Base-by-base conservation (phyloP, 2,329 filamentous ascomycete species). In the Claviceps sp. region DNA sequence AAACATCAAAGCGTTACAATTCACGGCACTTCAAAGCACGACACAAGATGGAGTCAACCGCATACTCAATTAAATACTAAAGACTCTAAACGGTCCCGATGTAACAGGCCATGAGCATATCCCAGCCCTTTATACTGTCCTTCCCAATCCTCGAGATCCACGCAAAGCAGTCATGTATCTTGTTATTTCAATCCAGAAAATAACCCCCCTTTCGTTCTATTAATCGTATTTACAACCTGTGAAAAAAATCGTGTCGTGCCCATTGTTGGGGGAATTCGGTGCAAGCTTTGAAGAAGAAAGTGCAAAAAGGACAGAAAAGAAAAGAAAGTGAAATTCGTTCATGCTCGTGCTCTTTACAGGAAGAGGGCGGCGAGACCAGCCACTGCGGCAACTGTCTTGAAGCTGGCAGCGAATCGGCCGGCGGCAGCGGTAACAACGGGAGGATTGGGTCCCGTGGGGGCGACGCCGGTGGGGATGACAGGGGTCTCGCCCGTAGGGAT, bases 311-410 rank as follows among this genome's bases (percentile, higher is more conserved):
- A 49, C 38, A n/a, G 18, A 44, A 43, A 13, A 26, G 40, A 42
- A 7, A n/a, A 14, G 20, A 36, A 43, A 26, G 18, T 16, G 18
- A 51, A 42, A 22, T 18, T 22, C n/a, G 30, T 34, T 34, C 5
- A 4, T 34, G 30, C 30, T 1, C 3, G 3, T 24, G 9, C 9
- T 2, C 2, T n/a, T 43, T 49, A 46, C 24, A 55, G 37, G 40
- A 69, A 57, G 56, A 68, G 50, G 40, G 60, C 65, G 47, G 61
- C 61, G 47, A 67, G 53, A 60, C 62, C 66, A 36, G 59, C 64
- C 20, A 63, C 63, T 45, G 59, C 63, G 48, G 61, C 63, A 47
- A 60, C 59, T 49, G 62, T 53, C 55, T 61, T 59, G 46, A 64
- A 52, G 55, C 61, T 60, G 51, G 61, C 59, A 40, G 51, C 54